Evolutionary conservation across 2,329 filamentous ascomycete species (phyloP).

Genomic region (Cladorrhinum sp.): DNA sequence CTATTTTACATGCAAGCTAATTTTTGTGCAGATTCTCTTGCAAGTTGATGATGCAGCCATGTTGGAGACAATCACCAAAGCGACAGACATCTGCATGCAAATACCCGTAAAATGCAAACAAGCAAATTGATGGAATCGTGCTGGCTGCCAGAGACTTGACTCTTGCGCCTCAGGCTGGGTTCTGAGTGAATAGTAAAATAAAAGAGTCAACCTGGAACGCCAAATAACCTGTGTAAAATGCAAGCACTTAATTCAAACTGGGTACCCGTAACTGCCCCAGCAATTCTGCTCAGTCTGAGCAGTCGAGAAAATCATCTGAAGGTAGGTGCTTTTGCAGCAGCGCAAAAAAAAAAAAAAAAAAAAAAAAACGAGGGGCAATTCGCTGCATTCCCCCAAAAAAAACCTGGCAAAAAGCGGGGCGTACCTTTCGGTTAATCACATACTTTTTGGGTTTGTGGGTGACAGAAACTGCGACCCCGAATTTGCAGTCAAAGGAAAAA

Average conservation of each 20-base stretch:
- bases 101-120: background rate
- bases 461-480: conserved; percentile 6
- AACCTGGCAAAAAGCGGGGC: conserved; percentile 9
- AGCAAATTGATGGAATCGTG: background rate
- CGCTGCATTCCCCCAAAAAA: background rate
- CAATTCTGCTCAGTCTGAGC: too few species aligned
- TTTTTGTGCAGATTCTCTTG: too few species aligned
- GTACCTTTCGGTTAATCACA: conserved; percentile 15
- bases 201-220: too few species aligned
- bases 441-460: conserved; percentile 16
- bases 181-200: too few species aligned
- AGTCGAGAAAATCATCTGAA: background rate
- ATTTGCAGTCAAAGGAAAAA: conserved; percentile 16
- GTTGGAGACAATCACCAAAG: too few species aligned
- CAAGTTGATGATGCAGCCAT: too few species aligned
- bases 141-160: too few species aligned
- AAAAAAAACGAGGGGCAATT: background rate
- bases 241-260: too few species aligned
- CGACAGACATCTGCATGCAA: background rate
- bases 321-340: background rate
- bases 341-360: background rate
- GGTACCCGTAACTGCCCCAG: too few species aligned
- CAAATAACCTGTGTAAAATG: too few species aligned
- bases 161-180: too few species aligned
- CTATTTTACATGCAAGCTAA: too few species aligned